phyloP scores from a whole-genome alignment of 108 stramenopile genomes.

The Cyclotella distinguenda region DNA sequence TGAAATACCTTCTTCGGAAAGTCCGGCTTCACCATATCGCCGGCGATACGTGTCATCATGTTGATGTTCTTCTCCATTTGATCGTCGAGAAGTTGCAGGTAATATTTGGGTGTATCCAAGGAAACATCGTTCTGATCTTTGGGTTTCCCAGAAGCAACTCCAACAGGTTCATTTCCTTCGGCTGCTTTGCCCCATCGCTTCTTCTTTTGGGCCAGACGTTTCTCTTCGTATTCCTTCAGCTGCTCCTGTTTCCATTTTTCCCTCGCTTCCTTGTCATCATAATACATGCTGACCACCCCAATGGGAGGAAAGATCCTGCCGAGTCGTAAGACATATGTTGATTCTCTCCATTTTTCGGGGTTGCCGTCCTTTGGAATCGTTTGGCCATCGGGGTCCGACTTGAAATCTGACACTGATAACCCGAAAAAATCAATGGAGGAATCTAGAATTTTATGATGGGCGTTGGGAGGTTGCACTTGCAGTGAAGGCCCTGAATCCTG shows the following conservation, averaged over 20 bases:
- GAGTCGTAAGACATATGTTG: slow-evolving; percentile 35
- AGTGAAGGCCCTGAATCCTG: neutral
- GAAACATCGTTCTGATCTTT: too few relatives aligned
- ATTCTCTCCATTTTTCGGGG: slow-evolving; percentile 30
- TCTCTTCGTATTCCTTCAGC: slow-evolving; percentile 28
- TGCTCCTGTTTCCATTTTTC: slow-evolving; percentile 13
- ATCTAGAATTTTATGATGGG: slow-evolving; percentile 4
- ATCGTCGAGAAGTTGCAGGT: too few relatives aligned
- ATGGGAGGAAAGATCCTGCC: slow-evolving; percentile 37
- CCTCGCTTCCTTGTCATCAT: slow-evolving; percentile 31
- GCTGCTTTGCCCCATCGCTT: slow-evolving; percentile 20
- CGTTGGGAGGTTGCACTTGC: neutral
- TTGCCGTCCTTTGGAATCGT: neutral
- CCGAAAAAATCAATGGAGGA: slow-evolving; percentile 24
- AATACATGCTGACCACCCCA: slow-evolving; percentile 34
- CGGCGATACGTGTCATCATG: too few relatives aligned
- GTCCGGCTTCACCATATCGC: too few relatives aligned
- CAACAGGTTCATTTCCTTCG: slow-evolving; percentile 11
- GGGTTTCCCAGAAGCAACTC: too few relatives aligned
- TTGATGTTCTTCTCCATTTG: too few relatives aligned
- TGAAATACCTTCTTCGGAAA: too few relatives aligned
- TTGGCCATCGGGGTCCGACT: slow-evolving; percentile 20
- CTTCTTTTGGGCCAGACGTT: slow-evolving; percentile 19
- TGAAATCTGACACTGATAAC: slow-evolving; percentile 21
- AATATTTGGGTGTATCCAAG: too few relatives aligned